A percentile compares a stretch with the other conserved stretches of the same genome.
These are phyloP conservation scores for Meyerozyma athensensis DNA, from an alignment of 1,139 yeast genomes.

Conservation along the genomic window DNA sequence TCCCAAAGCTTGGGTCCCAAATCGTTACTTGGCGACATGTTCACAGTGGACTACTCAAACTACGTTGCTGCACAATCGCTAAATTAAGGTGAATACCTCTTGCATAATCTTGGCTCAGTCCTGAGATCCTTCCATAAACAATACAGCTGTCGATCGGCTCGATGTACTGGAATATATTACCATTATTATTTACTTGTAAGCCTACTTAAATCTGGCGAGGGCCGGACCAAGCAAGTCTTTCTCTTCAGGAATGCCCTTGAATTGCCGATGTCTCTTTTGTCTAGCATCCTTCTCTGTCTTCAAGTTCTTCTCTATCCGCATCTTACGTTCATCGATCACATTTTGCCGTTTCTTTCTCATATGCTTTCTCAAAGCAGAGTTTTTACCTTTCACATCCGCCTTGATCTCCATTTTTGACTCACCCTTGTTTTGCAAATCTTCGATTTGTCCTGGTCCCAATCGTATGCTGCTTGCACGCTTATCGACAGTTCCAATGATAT, in stretches of 20 bases:
- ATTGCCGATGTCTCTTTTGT: constrained; percentile 44
- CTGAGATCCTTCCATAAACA: neutral
- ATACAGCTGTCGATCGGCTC: neutral
- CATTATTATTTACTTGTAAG: neutral
- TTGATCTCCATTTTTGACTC: constrained; percentile 37
- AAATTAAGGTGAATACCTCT: neutral
- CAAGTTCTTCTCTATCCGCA: constrained; percentile 75
- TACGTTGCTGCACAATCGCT: constrained; percentile 12
- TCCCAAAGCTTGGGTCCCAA: constrained; percentile 15
- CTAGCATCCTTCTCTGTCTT: constrained; percentile 72
- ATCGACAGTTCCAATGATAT: constrained; percentile 80
- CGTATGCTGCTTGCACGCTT: constrained; percentile 60
- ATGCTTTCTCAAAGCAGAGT: constrained; percentile 76
- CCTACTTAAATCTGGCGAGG: constrained; percentile 49
- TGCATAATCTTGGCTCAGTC: neutral
- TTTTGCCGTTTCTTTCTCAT: constrained; percentile 82
- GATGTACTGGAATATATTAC: constrained; percentile 1
- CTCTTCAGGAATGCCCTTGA: constrained; percentile 49
- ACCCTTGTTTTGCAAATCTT: constrained; percentile 37
- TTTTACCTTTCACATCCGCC: constrained; percentile 70
- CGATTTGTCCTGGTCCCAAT: constrained; percentile 56
- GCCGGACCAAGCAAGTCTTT: constrained; percentile 53
- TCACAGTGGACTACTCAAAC: constrained; percentile 45
- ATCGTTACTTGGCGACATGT: constrained; percentile 34
- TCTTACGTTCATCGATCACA: constrained; percentile 81